phyloP scores from a whole-genome alignment of 2,329 filamentous ascomycete species.

The Myriosclerotinia scirpicola region DNA sequence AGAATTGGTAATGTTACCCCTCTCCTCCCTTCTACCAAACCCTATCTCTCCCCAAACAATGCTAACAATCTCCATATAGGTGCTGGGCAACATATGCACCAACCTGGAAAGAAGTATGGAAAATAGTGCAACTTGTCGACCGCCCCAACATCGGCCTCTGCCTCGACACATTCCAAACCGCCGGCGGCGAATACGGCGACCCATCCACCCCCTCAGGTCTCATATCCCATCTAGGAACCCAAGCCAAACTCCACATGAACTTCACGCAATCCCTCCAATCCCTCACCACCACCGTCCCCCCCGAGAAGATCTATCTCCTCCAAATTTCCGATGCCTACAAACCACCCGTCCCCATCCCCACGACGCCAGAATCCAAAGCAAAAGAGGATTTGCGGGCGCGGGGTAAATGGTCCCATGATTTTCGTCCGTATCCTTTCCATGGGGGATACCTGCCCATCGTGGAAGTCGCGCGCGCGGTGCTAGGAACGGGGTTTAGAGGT shows the following conservation, averaged over 20 bases:
- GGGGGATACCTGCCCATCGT: constrained; percentile 68
- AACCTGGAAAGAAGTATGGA: constrained; percentile 68
- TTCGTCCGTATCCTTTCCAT: constrained; percentile 66
- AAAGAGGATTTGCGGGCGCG: constrained; percentile 55
- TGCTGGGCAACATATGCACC: constrained; percentile 74
- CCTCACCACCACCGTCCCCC: constrained; percentile 57
- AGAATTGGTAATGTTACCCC: constrained; percentile 56
- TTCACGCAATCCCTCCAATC: constrained; percentile 57
- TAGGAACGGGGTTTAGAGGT: constrained; percentile 62
- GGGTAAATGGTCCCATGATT: constrained; percentile 70
- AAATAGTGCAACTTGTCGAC: constrained; percentile 62
- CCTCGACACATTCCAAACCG: constrained; percentile 76
- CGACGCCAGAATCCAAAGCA: constrained; percentile 41
- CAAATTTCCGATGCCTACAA: constrained; percentile 76
- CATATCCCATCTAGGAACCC: constrained; percentile 48
- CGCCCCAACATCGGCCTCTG: constrained; percentile 70
- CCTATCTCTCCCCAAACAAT: background rate
- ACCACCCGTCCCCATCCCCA: constrained; percentile 53
- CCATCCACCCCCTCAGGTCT: constrained; percentile 63
- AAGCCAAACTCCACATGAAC: constrained; percentile 48
- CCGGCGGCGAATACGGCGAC: constrained; percentile 71
- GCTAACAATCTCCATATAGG: constrained; percentile 37
- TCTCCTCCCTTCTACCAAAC: background rate
- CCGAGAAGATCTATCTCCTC: constrained; percentile 70
- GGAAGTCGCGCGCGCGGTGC: constrained; percentile 63